A percentile compares a stretch with the other conserved stretches of the same genome.
Conservation (phyloP, 2,329 filamentous ascomycete genomes). For the Aspergillus pseudoglaucus region DNA sequence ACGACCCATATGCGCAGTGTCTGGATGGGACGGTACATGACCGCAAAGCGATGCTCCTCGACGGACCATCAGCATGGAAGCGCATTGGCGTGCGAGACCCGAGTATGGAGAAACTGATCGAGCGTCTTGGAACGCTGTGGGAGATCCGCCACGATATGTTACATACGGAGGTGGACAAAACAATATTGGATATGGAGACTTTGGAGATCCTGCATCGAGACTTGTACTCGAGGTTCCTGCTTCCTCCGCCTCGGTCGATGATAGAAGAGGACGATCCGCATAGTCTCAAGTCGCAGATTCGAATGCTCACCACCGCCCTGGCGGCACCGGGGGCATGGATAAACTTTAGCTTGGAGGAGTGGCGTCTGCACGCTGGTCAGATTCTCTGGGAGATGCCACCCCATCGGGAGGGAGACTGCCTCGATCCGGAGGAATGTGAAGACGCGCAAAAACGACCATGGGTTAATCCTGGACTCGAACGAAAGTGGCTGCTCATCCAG, state of each 20-base stretch:
- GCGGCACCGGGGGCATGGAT: constrained; percentile 40
- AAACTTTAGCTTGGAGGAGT: constrained; percentile 42
- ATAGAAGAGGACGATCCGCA: constrained; percentile 18
- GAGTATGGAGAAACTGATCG: constrained; percentile 24
- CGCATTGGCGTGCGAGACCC: constrained; percentile 36
- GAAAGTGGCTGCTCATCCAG: constrained; percentile 51
- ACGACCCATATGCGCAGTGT: constrained; percentile 31
- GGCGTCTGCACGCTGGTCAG: constrained; percentile 42
- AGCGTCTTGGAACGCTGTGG: constrained; percentile 29
- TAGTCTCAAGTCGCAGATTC: constrained; percentile 42
- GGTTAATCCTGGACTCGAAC: constrained; percentile 30
- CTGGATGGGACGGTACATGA: constrained; percentile 30
- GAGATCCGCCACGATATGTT: constrained; percentile 30
- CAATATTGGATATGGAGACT: constrained; percentile 30
- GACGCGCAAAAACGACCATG: constrained; percentile 15
- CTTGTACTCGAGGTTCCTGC: constrained; percentile 34
- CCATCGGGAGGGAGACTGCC: constrained; percentile 30
- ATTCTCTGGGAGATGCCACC: constrained; percentile 37
- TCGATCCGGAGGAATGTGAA: constrained; percentile 9
- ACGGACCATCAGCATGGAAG: constrained; percentile 36
- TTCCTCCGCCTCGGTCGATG: constrained; percentile 26
- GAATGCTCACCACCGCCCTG: constrained; percentile 38
- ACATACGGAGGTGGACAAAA: constrained; percentile 21
- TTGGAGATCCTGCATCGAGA: constrained; percentile 26
- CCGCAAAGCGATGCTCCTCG: constrained; percentile 29